A percentile compares a stretch with the other conserved stretches of the same genome.
These are phyloP conservation scores for Talaromyces sp. DNA, from an alignment of 2,329 filamentous ascomycete genomes.

Conservation along the genomic window DNA sequence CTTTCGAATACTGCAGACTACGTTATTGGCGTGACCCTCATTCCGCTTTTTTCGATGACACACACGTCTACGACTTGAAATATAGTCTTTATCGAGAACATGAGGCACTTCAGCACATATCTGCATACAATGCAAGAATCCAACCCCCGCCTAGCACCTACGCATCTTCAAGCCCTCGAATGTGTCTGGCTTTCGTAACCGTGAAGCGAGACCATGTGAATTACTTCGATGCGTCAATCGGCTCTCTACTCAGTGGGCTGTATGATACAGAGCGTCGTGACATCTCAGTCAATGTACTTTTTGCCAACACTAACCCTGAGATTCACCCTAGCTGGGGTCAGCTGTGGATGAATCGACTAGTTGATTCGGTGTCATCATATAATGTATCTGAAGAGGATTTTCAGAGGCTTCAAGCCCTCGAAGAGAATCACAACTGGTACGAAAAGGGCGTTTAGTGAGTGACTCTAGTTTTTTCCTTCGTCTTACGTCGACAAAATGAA, in stretches of 20 bases:
- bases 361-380: constrained; percentile 23
- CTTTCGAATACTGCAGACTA: constrained; percentile 23
- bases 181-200: constrained; percentile 27
- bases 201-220: constrained; percentile 24
- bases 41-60: constrained; percentile 28
- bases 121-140: constrained; percentile 21
- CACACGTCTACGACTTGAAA: constrained; percentile 26
- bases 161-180: constrained; percentile 10
- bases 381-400: constrained; percentile 22
- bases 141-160: constrained; percentile 14
- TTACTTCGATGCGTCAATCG: constrained; percentile 28
- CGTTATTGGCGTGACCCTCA: constrained; percentile 29
- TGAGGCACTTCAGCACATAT: constrained; percentile 24
- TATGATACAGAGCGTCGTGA: constrained; percentile 24
- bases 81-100: constrained; percentile 29
- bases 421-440: constrained; percentile 27
- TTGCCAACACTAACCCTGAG: constrained; percentile 26
- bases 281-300: constrained; percentile 24
- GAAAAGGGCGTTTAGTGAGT: constrained; percentile 34
- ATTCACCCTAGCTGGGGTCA: constrained; percentile 27
- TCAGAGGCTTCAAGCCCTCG: constrained; percentile 24
- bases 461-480: background rate
- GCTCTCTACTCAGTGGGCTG: constrained; percentile 26
- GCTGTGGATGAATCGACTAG: constrained; percentile 24
- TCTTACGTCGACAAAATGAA: background rate